Evolutionary conservation across 495 filamentous ascomycete genomes (phyloP).

Genomic region (Daldinia concentrica): DNA sequence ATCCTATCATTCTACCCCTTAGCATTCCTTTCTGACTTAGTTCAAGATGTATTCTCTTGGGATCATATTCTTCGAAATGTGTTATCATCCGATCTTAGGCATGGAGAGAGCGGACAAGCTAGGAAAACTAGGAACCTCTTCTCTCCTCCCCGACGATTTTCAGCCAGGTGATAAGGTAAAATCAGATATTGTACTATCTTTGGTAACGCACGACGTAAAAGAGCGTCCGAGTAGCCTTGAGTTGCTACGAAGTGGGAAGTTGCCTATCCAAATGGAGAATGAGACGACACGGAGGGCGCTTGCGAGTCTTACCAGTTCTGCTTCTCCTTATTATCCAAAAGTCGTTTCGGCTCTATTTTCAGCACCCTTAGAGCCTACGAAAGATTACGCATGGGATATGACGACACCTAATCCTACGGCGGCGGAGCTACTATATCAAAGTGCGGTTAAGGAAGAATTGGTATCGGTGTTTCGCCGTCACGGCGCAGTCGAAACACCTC

Average conservation of each 20-base stretch:
- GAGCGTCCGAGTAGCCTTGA: conserved; percentile 86
- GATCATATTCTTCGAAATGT: conserved; percentile 99
- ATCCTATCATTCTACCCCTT: neutral
- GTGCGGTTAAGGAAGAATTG: conserved; percentile 78
- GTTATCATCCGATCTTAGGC: conserved; percentile 76
- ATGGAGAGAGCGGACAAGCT: conserved; percentile 90
- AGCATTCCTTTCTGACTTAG: conserved; percentile 21
- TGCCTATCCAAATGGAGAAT: conserved; percentile 91
- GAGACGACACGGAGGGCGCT: conserved; percentile 86
- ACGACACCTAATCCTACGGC: conserved; percentile 60
- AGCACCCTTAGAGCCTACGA: conserved; percentile 72
- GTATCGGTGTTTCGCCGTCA: conserved; percentile 86
- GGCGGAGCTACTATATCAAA: conserved; percentile 73
- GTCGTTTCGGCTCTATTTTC: conserved; percentile 87
- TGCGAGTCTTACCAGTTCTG: conserved; percentile 79
- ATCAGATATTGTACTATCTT: conserved; percentile 76
- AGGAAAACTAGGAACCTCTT: conserved; percentile 71
- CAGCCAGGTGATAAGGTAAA: conserved; percentile 75
- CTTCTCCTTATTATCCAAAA: conserved; percentile 88
- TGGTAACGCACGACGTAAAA: conserved; percentile 82
- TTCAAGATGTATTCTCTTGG: conserved; percentile 92
- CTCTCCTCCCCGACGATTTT: conserved; percentile 77
- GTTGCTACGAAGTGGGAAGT: conserved; percentile 83
- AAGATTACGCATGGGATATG: conserved; percentile 90
- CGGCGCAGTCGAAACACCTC: conserved; percentile 83